Evolutionary conservation across 2,329 filamentous ascomycete species (phyloP).

Genomic region (Neopestalotiopsis sp.): DNA sequence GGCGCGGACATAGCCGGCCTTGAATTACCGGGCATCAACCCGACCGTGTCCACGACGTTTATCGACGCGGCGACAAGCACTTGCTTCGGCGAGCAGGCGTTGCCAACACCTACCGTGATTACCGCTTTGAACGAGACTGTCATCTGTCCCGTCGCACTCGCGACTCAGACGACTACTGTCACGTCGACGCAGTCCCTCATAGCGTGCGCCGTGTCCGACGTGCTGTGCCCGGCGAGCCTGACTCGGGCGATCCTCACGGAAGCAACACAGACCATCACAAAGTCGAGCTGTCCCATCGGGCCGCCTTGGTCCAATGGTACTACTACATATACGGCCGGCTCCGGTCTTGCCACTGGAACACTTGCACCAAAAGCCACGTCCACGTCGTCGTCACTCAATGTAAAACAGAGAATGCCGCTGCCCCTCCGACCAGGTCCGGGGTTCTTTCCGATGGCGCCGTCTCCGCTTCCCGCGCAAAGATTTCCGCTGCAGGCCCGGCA

Average conservation of each 20-base stretch:
- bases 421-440: too few relatives aligned
- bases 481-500: too few relatives aligned
- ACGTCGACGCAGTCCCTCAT: constrained; percentile 1
- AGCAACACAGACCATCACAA: constrained; percentile 3
- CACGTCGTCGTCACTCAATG: background rate
- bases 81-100: constrained; percentile 23
- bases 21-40: constrained; percentile 28
- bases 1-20: constrained; percentile 29
- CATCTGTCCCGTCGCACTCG: background rate
- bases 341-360: background rate
- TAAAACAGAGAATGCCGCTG: background rate
- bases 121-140: background rate
- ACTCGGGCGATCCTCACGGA: background rate
- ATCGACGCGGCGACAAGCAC: constrained; percentile 30
- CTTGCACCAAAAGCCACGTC: background rate
- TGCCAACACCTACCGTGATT: background rate
- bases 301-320: background rate
- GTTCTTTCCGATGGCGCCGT: too few relatives aligned
- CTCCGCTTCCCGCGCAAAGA: too few relatives aligned
- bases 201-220: background rate
- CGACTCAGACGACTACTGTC: background rate
- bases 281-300: background rate
- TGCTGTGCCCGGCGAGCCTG: constrained; percentile 5
- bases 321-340: background rate
- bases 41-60: constrained; percentile 31